These are phyloP conservation scores for Globisporangium emineosum DNA, from an alignment of 352 stramenopile genomes.

Conservation along the genomic window DNA sequence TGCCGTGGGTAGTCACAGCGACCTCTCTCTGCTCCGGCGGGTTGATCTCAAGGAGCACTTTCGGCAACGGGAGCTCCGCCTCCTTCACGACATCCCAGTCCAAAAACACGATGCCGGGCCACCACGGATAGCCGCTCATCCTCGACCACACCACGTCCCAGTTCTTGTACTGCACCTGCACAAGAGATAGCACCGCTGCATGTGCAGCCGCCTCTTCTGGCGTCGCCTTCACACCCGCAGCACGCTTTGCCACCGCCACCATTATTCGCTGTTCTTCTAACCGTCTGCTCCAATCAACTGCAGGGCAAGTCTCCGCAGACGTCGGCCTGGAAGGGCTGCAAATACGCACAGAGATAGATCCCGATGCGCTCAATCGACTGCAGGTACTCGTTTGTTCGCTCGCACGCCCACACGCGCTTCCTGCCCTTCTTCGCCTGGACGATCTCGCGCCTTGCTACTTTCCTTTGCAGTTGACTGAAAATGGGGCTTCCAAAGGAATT, in stretches of 20 bases:
- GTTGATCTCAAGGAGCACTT: constrained; percentile 37
- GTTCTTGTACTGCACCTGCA: constrained; percentile 60
- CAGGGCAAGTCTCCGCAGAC: too few species aligned
- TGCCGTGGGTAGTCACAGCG: constrained; percentile 21
- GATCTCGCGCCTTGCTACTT: too few species aligned
- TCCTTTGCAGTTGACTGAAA: too few species aligned
- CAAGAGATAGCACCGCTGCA: constrained; percentile 27
- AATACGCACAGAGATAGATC: neutral
- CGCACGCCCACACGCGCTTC: neutral
- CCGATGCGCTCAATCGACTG: neutral
- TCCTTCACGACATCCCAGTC: constrained; percentile 48
- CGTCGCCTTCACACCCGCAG: constrained; percentile 25
- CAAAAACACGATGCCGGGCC: constrained; percentile 74
- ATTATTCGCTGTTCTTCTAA: constrained; percentile 13
- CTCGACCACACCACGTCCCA: constrained; percentile 82
- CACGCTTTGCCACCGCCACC: constrained; percentile 24
- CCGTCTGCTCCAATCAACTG: neutral
- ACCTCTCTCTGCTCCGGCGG: constrained; percentile 25
- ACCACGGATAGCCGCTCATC: constrained; percentile 68
- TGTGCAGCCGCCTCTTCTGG: constrained; percentile 10
- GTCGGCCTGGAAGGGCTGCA: neutral
- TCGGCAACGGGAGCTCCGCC: constrained; percentile 38
- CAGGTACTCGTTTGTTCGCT: neutral
- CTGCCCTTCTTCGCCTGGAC: neutral
- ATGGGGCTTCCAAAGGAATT: too few species aligned